Conservation (phyloP, 345 rosid species). For the Linum usitatissimum region DNA sequence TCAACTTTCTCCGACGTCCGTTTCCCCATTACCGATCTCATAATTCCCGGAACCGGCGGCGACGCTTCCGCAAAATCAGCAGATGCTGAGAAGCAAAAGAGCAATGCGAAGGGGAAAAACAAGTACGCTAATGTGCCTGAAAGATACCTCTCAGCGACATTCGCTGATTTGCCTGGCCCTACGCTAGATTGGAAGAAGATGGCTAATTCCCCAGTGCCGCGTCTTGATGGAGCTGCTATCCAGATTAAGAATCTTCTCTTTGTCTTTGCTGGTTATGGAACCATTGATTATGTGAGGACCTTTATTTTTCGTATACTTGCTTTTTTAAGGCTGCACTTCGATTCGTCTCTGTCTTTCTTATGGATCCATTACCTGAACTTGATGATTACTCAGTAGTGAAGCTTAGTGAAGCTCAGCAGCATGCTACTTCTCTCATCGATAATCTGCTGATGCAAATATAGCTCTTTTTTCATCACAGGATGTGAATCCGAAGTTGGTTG, state of each 20-base stretch:
- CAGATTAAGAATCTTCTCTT: constrained; percentile 67
- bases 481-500: no score
- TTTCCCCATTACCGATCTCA: not conserved
- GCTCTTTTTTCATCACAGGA: no score
- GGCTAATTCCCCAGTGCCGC: constrained; percentile 85
- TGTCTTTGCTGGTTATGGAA: constrained; percentile 94
- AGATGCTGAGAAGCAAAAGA: constrained; percentile 17
- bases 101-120: constrained; percentile 22
- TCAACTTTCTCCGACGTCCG: constrained; percentile 19
- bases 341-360: not conserved
- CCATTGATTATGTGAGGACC: constrained; percentile 57
- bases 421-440: not conserved
- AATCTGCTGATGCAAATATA: no score
- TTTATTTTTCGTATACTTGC: not conserved
- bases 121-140: constrained; percentile 16
- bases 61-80: constrained; percentile 19
- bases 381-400: not conserved
- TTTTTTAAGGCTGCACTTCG: not conserved
- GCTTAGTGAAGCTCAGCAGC: not conserved
- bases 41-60: constrained; percentile 4
- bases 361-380: not conserved
- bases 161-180: constrained; percentile 82
- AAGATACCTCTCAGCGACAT: constrained; percentile 74
- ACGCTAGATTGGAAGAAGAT: constrained; percentile 78
- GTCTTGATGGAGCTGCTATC: constrained; percentile 82